phyloP scores from a whole-genome alignment of 2,329 filamentous ascomycete species.

The Juglanconis sp. region DNA sequence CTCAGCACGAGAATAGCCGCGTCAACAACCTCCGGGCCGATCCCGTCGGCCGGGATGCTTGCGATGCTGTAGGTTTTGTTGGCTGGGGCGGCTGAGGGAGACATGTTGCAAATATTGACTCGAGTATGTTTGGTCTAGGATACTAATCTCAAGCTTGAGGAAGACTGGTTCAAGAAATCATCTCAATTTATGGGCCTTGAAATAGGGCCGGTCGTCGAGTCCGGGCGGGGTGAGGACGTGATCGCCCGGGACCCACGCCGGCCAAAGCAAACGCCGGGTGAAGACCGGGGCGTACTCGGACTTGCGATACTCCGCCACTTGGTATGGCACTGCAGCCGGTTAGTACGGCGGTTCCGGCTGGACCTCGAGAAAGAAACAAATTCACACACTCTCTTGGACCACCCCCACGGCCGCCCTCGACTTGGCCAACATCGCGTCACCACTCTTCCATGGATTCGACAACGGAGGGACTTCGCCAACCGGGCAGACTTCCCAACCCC shows the following conservation, averaged over 20 bases:
- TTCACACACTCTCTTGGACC: too few species aligned
- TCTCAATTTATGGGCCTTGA: neutral
- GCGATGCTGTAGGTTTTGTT: slow-evolving; percentile 43
- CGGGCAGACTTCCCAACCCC: too few species aligned
- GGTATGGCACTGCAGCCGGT: neutral
- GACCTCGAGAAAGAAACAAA: too few species aligned
- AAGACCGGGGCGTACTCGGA: neutral
- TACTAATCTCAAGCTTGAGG: neutral
- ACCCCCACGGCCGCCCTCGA: too few species aligned
- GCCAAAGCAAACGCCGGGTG: slow-evolving; percentile 16
- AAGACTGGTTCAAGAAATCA: neutral
- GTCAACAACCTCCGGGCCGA: slow-evolving; percentile 60
- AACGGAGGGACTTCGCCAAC: too few species aligned
- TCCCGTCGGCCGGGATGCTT: slow-evolving; percentile 62
- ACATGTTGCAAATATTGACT: neutral
- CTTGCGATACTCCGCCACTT: neutral
- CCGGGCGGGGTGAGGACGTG: neutral
- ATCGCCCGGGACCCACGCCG: neutral
- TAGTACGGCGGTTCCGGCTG: neutral
- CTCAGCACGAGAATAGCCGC: slow-evolving; percentile 60
- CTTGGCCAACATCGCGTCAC: too few species aligned
- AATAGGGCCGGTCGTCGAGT: neutral
- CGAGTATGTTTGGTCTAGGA: neutral
- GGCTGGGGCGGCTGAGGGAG: slow-evolving; percentile 11
- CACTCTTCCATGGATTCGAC: too few species aligned